These are phyloP conservation scores for Fagus sylvatica DNA, from an alignment of 306 rosid genomes.

Conservation along the genomic window DNA sequence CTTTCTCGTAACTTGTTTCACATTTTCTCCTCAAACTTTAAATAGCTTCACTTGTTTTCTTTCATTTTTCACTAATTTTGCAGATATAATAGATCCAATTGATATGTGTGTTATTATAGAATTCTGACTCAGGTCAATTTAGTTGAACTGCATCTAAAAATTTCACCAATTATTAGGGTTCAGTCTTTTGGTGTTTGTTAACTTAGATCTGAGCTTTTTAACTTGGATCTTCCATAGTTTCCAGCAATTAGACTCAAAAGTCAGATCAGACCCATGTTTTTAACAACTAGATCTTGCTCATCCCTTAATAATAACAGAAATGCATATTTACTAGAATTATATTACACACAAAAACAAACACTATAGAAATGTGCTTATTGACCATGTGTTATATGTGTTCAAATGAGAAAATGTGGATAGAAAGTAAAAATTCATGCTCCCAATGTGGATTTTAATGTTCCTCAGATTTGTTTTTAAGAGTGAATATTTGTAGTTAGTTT, in stretches of 20 bases:
- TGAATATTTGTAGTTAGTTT: not conserved
- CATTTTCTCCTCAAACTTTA: not conserved
- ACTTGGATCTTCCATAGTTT: slow-evolving; percentile 9
- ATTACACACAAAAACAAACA: no score
- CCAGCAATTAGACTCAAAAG: not conserved
- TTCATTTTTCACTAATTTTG: not conserved
- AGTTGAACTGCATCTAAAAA: slow-evolving; percentile 15
- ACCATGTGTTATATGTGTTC: no score
- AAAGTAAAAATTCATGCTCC: not conserved
- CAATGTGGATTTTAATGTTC: not conserved
- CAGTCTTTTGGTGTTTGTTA: not conserved
- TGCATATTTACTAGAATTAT: no score
- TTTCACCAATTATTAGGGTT: not conserved
- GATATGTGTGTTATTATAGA: not conserved
- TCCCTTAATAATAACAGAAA: not conserved
- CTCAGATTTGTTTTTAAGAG: not conserved
- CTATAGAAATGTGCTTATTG: no score
- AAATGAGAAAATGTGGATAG: not conserved
- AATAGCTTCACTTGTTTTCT: not conserved
- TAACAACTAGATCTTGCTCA: slow-evolving; percentile 2
- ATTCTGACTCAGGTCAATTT: not conserved
- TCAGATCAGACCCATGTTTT: not conserved
- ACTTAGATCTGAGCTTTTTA: slow-evolving; percentile 13
- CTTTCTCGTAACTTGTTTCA: not conserved
- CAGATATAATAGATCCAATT: not conserved